Base-by-base conservation (phyloP, 257 asterid species). In the Solanum pinnatisectum region DNA sequence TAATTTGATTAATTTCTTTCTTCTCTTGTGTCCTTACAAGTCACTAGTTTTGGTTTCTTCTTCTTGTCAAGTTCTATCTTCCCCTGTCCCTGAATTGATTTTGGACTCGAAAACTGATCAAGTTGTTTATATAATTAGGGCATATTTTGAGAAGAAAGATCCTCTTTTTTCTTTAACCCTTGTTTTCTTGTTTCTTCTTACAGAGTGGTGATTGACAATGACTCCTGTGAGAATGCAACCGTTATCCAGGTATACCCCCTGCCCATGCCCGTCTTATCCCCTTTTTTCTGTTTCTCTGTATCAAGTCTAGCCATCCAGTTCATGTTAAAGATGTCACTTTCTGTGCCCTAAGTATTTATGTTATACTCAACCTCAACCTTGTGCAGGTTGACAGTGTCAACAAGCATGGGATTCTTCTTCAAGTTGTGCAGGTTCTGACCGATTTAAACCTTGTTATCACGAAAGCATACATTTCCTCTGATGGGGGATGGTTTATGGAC, bases 401-500 rank as follows among this genome's bases (percentile, higher is more conserved):
- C 85, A 94, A 94, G 90, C 96, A 92, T 89, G 98, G 98, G 76
- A 90, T 93, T 85, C 96, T 95, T 73, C 97, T 95, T 74, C 93
- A 92, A 67, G 96, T 95, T 65, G 95, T 95, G 86, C 98, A 95
- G 92, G 95, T 95, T 90, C 93, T 95, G 15, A 94, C 95, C 3
- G 98, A 95, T 90, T 89, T 95, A 92, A 91, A 95, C 90, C 96
- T 95, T 74, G 96, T 94, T 77, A 93, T 95, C 88, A 94, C 88
- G 60, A 95, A 95, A 91, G 98, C 97, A 12, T 95, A 95, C 92
- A 93, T 95, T 85, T 95, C 98, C 15, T 95, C 97, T 3, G 98
- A 95, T 87, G 97, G 95, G 25, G 98, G 96, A 46, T 95, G 98
- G 98, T 95, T 94, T 91, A 95, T 95, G 98, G 96, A 95, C 86